Evolutionary conservation across 345 rosid genomes (phyloP).

Genomic region (Brassica nigra): DNA sequence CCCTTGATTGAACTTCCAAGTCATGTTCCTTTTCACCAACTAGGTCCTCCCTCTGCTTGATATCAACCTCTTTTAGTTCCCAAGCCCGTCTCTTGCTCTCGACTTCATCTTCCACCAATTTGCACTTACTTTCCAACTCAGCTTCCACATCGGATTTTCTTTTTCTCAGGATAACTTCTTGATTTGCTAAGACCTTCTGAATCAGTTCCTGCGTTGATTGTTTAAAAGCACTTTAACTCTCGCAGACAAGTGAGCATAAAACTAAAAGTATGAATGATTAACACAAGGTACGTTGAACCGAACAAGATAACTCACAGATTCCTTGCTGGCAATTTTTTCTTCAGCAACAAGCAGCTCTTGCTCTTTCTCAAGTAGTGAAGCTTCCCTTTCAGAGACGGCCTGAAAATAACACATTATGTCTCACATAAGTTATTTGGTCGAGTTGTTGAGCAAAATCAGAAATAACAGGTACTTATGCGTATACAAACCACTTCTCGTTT

Average conservation of each 20-base stretch:
- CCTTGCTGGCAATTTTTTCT: constrained; percentile 71
- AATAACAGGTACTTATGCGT: constrained; percentile 3
- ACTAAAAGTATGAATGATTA: constrained; percentile 15
- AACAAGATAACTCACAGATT: constrained; percentile 65
- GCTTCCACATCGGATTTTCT: constrained; percentile 76
- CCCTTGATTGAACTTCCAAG: constrained; percentile 60
- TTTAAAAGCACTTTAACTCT: constrained; percentile 4
- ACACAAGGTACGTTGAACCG: constrained; percentile 3
- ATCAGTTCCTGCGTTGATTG: constrained; percentile 56
- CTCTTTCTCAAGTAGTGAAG: constrained; percentile 63
- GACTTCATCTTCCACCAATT: constrained; percentile 75
- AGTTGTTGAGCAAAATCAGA: constrained; percentile 9
- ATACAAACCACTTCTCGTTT: constrained; percentile 76
- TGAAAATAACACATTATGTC: constrained; percentile 34
- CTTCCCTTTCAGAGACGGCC: constrained; percentile 64
- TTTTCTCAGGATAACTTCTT: constrained; percentile 57
- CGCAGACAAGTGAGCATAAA: not conserved
- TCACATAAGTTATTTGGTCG: not conserved
- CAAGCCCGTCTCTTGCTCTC: constrained; percentile 86
- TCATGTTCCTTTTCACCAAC: constrained; percentile 80
- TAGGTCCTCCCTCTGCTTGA: constrained; percentile 67
- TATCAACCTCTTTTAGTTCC: constrained; percentile 88
- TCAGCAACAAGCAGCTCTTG: constrained; percentile 69
- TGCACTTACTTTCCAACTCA: constrained; percentile 65
- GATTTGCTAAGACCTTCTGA: constrained; percentile 62